A percentile compares a stretch with the other conserved stretches of the same genome.
These are phyloP conservation scores for Fomitopsis serialis DNA, from an alignment of 768 basidiomycete genomes.

Conservation along the genomic window DNA sequence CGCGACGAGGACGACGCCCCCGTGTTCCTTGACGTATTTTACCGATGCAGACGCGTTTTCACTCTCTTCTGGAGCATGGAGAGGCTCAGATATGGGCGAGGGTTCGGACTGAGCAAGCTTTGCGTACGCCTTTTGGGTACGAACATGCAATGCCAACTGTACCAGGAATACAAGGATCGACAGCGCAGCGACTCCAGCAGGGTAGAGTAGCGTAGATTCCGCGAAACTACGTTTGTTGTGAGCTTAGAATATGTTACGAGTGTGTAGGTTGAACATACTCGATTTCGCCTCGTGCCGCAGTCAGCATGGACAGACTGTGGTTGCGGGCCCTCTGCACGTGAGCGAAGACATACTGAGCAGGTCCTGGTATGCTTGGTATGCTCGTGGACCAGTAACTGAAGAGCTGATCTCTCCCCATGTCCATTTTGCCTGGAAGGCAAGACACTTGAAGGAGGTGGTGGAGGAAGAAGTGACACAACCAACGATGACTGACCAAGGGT, in stretches of 20 bases:
- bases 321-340: background rate
- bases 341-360: background rate
- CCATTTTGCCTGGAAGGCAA: background rate
- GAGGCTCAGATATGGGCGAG: background rate
- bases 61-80: background rate
- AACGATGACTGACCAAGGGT: too few relatives aligned
- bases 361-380: background rate
- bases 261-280: background rate
- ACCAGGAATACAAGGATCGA: background rate
- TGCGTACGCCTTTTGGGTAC: background rate
- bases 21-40: conserved; percentile 6
- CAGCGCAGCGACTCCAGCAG: background rate
- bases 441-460: background rate
- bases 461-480: background rate
- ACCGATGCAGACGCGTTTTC: background rate
- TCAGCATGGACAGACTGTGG: background rate
- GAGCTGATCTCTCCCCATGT: background rate
- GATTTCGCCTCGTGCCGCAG: background rate
- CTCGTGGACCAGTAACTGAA: background rate
- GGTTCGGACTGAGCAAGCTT: background rate
- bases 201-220: background rate
- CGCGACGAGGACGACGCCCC: conserved; percentile 29
- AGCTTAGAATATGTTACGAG: background rate
- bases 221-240: background rate
- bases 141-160: background rate